Percentiles rank a stretch among this genome's conserved stretches.
Evolutionary conservation across 345 rosid genomes (phyloP).

Genomic region (Eucalyptus decipiens): DNA sequence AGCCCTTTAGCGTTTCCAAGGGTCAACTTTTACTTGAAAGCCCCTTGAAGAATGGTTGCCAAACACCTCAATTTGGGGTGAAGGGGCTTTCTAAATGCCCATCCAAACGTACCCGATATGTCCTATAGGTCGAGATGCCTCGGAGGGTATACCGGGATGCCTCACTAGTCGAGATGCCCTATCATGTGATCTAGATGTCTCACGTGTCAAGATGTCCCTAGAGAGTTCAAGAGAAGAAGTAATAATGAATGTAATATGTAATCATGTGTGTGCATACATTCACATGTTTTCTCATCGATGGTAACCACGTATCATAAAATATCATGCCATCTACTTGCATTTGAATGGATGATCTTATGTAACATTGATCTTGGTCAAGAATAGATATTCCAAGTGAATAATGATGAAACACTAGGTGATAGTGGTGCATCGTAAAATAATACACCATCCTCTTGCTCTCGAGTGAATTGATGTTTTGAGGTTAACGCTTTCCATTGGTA

Average conservation of each 20-base stretch:
- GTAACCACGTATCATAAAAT: too few relatives aligned
- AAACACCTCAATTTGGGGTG: too few relatives aligned
- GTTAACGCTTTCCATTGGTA: background rate
- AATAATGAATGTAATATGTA: too few relatives aligned
- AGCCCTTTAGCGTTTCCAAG: too few relatives aligned
- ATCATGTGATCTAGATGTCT: background rate
- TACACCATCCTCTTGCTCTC: background rate
- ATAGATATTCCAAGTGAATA: background rate
- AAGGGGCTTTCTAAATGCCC: too few relatives aligned
- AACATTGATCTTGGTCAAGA: too few relatives aligned
- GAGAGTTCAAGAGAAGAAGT: background rate
- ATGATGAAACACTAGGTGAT: background rate
- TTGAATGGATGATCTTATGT: background rate
- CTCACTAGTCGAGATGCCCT: background rate
- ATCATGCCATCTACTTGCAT: background rate
- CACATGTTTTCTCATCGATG: background rate
- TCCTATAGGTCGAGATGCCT: too few relatives aligned
- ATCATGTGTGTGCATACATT: background rate
- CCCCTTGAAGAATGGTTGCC: too few relatives aligned
- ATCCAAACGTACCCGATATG: too few relatives aligned
- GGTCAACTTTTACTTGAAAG: too few relatives aligned
- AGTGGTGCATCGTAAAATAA: background rate
- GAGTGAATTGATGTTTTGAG: background rate
- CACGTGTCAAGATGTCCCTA: background rate
- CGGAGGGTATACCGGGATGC: too few relatives aligned